Evolutionary conservation across 805 yeast genomes (phyloP).

Genomic region (Cyberlindnera sargentensis): DNA sequence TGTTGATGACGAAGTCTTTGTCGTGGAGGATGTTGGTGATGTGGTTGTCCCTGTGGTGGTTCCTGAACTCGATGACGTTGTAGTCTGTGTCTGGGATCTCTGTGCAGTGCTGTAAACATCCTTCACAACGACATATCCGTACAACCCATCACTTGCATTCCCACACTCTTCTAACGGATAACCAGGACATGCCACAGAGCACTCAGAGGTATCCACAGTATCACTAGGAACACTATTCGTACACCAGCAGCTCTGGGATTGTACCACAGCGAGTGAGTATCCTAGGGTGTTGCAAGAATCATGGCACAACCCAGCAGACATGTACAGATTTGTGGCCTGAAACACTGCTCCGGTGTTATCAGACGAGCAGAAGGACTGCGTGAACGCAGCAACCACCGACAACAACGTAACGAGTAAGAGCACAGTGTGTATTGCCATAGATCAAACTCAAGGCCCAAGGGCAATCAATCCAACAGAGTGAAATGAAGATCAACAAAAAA

Average conservation of each 20-base stretch:
- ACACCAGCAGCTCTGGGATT: conserved; percentile 53
- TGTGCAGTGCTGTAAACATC: conserved; percentile 18
- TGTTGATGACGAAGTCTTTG: conserved; percentile 3
- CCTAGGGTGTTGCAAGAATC: conserved; percentile 34
- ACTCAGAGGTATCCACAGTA: conserved; percentile 27
- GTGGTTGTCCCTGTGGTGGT: background rate
- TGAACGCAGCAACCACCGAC: background rate
- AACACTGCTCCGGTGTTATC: conserved; percentile 31
- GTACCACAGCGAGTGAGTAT: conserved; percentile 47
- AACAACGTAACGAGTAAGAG: no score
- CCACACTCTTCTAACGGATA: conserved; percentile 39
- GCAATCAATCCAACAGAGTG: no score
- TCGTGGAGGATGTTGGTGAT: background rate
- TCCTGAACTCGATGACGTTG: background rate
- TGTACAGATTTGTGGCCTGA: conserved; percentile 17
- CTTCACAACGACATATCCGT: conserved; percentile 43
- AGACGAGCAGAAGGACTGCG: conserved; percentile 27
- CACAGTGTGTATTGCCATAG: no score
- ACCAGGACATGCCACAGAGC: conserved; percentile 38
- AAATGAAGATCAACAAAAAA: no score
- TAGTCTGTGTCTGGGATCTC: background rate
- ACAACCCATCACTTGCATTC: conserved; percentile 34
- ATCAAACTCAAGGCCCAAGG: no score
- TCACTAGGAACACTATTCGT: conserved; percentile 42
- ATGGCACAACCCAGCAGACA: conserved; percentile 47